phyloP scores from a whole-genome alignment of 1,139 yeast species.

The Candida pseudoviswanathii region DNA sequence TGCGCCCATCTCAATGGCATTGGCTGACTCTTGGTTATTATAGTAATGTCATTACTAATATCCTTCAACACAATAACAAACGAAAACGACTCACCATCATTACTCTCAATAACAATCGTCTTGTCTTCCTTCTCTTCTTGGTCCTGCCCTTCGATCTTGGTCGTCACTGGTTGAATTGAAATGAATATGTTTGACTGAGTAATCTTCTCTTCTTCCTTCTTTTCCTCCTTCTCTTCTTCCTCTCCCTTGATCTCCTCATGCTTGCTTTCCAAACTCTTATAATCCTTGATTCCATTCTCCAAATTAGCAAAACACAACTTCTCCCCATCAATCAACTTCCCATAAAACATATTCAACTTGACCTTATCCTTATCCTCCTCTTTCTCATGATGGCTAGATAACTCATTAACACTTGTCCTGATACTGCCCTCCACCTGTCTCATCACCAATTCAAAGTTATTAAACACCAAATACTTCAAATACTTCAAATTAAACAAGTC shows the following conservation, averaged over 20 bases:
- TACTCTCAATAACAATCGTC: slow-evolving; percentile 44
- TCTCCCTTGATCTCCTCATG: slow-evolving; percentile 19
- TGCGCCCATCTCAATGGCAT: slow-evolving; percentile 88
- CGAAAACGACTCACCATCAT: slow-evolving; percentile 43
- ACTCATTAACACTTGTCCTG: slow-evolving; percentile 56
- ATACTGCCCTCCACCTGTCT: slow-evolving; percentile 92
- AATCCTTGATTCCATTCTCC: slow-evolving; percentile 66
- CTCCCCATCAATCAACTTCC: slow-evolving; percentile 83
- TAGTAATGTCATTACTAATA: slow-evolving; percentile 71
- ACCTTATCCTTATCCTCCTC: slow-evolving; percentile 20
- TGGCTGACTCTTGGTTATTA: slow-evolving; percentile 80
- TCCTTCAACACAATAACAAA: slow-evolving; percentile 79
- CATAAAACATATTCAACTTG: slow-evolving; percentile 71
- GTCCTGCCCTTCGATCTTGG: slow-evolving; percentile 14
- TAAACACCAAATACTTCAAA: slow-evolving; percentile 63
- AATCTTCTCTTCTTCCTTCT: slow-evolving; percentile 26
- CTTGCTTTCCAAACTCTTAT: slow-evolving; percentile 20
- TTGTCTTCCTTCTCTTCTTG: slow-evolving; percentile 21
- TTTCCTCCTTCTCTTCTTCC: slow-evolving; percentile 19
- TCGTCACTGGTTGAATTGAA: slow-evolving; percentile 72
- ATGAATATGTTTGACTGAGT: slow-evolving; percentile 71
- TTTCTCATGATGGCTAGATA: slow-evolving; percentile 39
- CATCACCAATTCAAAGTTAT: slow-evolving; percentile 81
- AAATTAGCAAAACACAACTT: slow-evolving; percentile 86
- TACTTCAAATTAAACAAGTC: slow-evolving; percentile 74